Conservation (phyloP, 2,329 filamentous ascomycete species). For the Trichoderma koningii region DNA sequence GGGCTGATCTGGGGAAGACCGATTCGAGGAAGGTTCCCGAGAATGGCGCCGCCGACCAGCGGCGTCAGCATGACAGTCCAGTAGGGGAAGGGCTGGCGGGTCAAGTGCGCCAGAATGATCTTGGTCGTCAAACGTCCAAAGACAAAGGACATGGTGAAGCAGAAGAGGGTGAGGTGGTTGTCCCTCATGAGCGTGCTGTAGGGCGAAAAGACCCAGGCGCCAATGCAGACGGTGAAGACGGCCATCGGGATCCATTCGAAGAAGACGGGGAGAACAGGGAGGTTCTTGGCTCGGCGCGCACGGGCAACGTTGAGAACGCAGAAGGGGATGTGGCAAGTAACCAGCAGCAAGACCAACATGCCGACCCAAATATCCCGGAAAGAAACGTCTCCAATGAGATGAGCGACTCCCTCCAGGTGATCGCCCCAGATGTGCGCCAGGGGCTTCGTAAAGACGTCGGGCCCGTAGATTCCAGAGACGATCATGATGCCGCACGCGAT, state of each 20-base stretch:
- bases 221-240: slow-evolving; percentile 73
- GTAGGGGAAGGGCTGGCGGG: slow-evolving; percentile 90
- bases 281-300: slow-evolving; percentile 70
- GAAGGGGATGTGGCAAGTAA: slow-evolving; percentile 78
- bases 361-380: slow-evolving; percentile 87
- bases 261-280: slow-evolving; percentile 80
- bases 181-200: slow-evolving; percentile 78
- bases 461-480: slow-evolving; percentile 83
- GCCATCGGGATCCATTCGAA: slow-evolving; percentile 92
- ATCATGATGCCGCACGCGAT: slow-evolving; percentile 87
- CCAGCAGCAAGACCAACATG: slow-evolving; percentile 64
- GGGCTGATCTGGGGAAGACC: slow-evolving; percentile 69
- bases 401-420: slow-evolving; percentile 52
- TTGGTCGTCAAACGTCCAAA: slow-evolving; percentile 98
- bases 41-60: slow-evolving; percentile 78
- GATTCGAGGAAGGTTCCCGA: slow-evolving; percentile 79
- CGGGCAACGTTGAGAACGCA: slow-evolving; percentile 84
- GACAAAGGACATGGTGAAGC: slow-evolving; percentile 91
- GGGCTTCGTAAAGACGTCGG: slow-evolving; percentile 79
- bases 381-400: slow-evolving; percentile 68
- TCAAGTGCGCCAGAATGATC: slow-evolving; percentile 95
- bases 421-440: slow-evolving; percentile 69
- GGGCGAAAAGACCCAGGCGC: slow-evolving; percentile 86
- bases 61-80: slow-evolving; percentile 92
- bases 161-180: slow-evolving; percentile 90